Percentiles rank a stretch among this genome's conserved stretches.
phyloP scores from a whole-genome alignment of 371 early-diverging fungal genomes.

The Syncephalastrum contaminatum region DNA sequence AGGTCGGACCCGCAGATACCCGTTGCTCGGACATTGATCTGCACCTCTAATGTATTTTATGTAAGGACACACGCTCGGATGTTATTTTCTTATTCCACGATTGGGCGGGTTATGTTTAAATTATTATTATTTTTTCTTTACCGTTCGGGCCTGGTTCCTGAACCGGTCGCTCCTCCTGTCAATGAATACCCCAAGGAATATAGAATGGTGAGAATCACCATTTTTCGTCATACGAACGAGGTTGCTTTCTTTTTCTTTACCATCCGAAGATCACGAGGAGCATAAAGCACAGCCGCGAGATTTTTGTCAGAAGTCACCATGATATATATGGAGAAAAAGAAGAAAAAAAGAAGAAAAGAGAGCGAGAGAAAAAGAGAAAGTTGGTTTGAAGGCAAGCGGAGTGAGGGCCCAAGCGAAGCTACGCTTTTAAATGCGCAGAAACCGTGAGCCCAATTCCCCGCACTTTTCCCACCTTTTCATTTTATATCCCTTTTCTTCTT shows the following conservation, averaged over 20 bases:
- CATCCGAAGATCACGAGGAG: slow-evolving; percentile 15
- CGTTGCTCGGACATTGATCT: slow-evolving; percentile 22
- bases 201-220: neutral
- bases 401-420: no score
- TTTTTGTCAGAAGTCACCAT: slow-evolving; percentile 3
- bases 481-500: slow-evolving; percentile 4
- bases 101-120: no score
- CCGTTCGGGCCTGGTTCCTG: slow-evolving; percentile 10
- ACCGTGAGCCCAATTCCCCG: no score
- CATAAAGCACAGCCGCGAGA: slow-evolving; percentile 19
- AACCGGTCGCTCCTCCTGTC: slow-evolving; percentile 13
- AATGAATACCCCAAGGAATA: neutral
- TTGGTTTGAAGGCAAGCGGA: no score
- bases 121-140: neutral
- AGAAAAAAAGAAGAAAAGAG: no score
- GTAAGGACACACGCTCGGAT: no score
- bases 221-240: no score
- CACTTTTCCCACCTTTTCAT: no score
- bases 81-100: no score
- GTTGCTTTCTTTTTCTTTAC: no score
- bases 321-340: neutral
- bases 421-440: neutral
- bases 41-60: slow-evolving; percentile 14
- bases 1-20: slow-evolving; percentile 28
- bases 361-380: no score